These are phyloP conservation scores for Termitomyces sp. DNA, from an alignment of 768 basidiomycete genomes.

Conservation along the genomic window DNA sequence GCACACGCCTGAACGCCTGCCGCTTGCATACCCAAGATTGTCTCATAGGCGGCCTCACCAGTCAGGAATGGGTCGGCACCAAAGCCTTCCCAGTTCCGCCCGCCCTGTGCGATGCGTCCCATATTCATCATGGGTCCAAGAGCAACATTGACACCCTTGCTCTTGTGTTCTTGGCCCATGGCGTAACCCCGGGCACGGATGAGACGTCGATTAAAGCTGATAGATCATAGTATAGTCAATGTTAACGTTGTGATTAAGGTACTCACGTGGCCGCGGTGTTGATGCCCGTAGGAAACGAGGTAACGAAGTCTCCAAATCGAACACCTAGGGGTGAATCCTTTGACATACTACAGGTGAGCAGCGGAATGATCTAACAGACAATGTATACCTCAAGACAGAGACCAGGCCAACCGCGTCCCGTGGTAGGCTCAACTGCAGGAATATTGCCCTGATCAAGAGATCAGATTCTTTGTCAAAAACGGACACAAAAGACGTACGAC, in stretches of 20 bases:
- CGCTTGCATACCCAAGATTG: constrained; percentile 76
- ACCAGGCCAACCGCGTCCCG: constrained; percentile 56
- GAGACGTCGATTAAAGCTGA: constrained; percentile 71
- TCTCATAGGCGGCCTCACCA: constrained; percentile 80
- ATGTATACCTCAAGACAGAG: constrained; percentile 62
- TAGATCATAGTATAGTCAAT: constrained; percentile 2
- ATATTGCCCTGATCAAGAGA: constrained; percentile 47
- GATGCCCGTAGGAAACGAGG: constrained; percentile 82
- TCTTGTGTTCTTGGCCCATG: constrained; percentile 80
- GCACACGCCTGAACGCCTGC: constrained; percentile 84
- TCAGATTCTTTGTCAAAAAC: background rate
- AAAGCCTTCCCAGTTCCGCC: constrained; percentile 95
- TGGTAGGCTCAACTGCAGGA: constrained; percentile 39
- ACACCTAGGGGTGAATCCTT: constrained; percentile 78
- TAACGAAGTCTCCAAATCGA: constrained; percentile 68
- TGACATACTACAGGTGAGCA: background rate
- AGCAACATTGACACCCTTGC: constrained; percentile 82
- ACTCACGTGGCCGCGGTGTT: constrained; percentile 78
- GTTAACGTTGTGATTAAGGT: background rate
- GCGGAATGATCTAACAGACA: background rate
- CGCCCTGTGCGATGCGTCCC: constrained; percentile 73
- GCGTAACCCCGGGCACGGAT: constrained; percentile 73
- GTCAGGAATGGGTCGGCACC: constrained; percentile 85
- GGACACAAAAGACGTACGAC: constrained; percentile 40
- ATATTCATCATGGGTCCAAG: constrained; percentile 88